These are phyloP conservation scores for Scheffersomyces spartinae DNA, from an alignment of 805 yeast species.

Conservation along the genomic window DNA sequence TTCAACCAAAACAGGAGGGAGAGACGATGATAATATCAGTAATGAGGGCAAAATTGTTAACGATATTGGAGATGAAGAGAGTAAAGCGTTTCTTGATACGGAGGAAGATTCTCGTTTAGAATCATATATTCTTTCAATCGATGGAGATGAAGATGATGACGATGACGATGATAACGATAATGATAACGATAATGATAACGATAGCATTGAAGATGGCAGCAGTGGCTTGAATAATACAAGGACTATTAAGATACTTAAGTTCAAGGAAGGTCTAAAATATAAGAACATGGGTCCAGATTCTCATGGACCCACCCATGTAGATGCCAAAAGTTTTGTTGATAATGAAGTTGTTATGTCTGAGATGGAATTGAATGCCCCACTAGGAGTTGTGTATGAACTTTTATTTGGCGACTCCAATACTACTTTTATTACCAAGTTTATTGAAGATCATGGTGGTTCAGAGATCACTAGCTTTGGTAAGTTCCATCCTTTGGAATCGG, in stretches of 20 bases:
- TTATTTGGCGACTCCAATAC: slow-evolving; percentile 52
- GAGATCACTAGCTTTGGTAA: slow-evolving; percentile 28
- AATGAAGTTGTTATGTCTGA: slow-evolving; percentile 43
- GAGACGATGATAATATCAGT: slow-evolving; percentile 4
- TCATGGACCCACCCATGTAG: slow-evolving; percentile 47
- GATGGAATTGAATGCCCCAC: slow-evolving; percentile 51
- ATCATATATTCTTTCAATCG: slow-evolving; percentile 31
- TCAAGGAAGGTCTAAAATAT: slow-evolving; percentile 28
- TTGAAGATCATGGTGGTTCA: slow-evolving; percentile 36
- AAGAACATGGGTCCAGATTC: slow-evolving; percentile 51
- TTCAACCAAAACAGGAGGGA: slow-evolving; percentile 9
- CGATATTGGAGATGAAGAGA: neutral
- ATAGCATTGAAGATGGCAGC: slow-evolving; percentile 7
- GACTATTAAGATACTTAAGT: slow-evolving; percentile 16
- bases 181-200: slow-evolving; percentile 11
- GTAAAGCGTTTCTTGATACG: too few relatives aligned
- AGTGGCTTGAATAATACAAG: slow-evolving; percentile 7
- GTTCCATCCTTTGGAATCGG: slow-evolving; percentile 19
- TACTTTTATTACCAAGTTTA: slow-evolving; percentile 22
- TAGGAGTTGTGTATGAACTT: slow-evolving; percentile 62
- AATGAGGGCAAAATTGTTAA: slow-evolving; percentile 1
- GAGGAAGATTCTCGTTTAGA: too few relatives aligned
- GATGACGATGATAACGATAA: slow-evolving; percentile 11
- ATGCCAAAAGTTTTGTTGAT: slow-evolving; percentile 29
- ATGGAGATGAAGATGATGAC: slow-evolving; percentile 21